Percentiles rank a stretch among this genome's conserved stretches.
Evolutionary conservation across 2,329 filamentous ascomycete genomes (phyloP).

Genomic region (Talaromyces marneffei): DNA sequence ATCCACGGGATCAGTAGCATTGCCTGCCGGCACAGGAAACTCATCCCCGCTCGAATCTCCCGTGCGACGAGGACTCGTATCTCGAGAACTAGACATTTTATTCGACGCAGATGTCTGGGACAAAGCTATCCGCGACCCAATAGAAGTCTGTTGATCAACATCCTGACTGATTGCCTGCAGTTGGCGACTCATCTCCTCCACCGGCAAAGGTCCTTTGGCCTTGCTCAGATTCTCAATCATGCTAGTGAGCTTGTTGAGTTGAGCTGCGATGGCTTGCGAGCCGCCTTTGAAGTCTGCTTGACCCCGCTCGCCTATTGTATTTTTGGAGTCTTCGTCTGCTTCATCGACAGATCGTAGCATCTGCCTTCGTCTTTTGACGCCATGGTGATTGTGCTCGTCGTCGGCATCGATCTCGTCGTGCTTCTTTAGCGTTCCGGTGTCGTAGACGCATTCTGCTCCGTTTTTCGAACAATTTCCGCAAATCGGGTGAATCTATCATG

Average conservation of each 20-base stretch:
- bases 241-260: conserved; percentile 39
- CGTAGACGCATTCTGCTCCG: conserved; percentile 39
- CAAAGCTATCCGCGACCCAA: conserved; percentile 11
- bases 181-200: conserved; percentile 13
- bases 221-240: conserved; percentile 42
- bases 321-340: conserved; percentile 29
- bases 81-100: conserved; percentile 18
- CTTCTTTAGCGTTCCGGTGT: conserved; percentile 26
- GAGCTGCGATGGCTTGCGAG: conserved; percentile 38
- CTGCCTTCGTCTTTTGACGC: conserved; percentile 33
- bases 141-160: background rate
- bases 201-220: conserved; percentile 22
- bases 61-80: conserved; percentile 30
- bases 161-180: conserved; percentile 9
- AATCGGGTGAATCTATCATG: conserved; percentile 36
- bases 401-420: conserved; percentile 16
- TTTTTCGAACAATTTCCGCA: conserved; percentile 44
- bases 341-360: conserved; percentile 24
- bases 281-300: conserved; percentile 23
- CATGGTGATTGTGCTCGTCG: conserved; percentile 24
- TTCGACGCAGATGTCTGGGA: conserved; percentile 12
- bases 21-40: conserved; percentile 38
- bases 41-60: conserved; percentile 35
- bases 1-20: conserved; percentile 39
- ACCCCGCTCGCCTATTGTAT: conserved; percentile 26